Conservation (phyloP, 2,329 filamentous ascomycete species). For the Fusarium oxysporum region DNA sequence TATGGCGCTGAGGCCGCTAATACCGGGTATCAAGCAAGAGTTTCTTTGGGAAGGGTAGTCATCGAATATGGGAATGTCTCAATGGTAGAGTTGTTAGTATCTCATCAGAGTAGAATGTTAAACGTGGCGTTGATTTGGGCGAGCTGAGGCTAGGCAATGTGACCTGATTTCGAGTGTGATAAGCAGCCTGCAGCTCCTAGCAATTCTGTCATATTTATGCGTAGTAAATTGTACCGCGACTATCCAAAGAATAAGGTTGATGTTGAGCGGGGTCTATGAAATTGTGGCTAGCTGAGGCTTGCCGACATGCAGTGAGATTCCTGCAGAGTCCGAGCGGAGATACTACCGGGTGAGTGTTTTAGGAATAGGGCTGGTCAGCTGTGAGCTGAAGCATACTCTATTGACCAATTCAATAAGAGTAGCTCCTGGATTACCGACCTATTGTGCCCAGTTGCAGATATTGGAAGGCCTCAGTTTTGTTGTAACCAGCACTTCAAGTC, state of each 20-base stretch:
- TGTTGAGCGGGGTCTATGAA: neutral
- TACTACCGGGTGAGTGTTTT: too few species aligned
- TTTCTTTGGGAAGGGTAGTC: conserved; percentile 38
- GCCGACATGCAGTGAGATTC: neutral
- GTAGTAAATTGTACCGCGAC: accelerated
- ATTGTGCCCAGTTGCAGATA: too few species aligned
- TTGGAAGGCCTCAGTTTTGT: too few species aligned
- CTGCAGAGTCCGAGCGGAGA: neutral
- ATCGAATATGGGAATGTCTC: too few species aligned
- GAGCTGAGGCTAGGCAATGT: neutral
- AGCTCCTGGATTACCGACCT: too few species aligned
- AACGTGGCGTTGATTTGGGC: neutral
- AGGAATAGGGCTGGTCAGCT: neutral
- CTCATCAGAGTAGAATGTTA: accelerated
- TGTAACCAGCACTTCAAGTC: too few species aligned
- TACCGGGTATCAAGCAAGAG: conserved; percentile 47
- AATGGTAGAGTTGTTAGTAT: accelerated
- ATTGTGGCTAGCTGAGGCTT: neutral
- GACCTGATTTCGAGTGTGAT: neutral
- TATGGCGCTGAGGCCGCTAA: conserved; percentile 58
- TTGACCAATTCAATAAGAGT: neutral
- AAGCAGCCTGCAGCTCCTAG: accelerated
- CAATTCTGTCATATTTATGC: neutral
- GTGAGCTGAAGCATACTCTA: neutral
- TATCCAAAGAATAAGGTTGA: accelerated